phyloP scores from a whole-genome alignment of 257 asterid species.

The Mentha longifolia region DNA sequence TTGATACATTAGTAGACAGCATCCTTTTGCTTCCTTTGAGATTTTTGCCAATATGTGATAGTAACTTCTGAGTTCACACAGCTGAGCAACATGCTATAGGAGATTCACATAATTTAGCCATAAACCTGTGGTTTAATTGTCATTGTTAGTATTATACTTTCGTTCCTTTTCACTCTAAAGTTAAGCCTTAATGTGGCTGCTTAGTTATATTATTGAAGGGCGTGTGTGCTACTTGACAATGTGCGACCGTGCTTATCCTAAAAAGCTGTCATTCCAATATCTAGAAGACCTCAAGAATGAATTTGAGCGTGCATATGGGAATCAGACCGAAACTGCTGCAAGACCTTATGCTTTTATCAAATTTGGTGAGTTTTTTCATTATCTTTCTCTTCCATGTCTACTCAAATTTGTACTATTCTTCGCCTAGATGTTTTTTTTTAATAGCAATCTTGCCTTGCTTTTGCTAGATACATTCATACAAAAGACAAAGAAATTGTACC shows the following conservation, averaged over 20 bases:
- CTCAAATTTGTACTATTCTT: conserved; percentile 17
- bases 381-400: conserved; percentile 19
- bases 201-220: conserved; percentile 90
- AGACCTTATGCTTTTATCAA: conserved; percentile 97
- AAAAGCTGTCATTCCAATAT: conserved; percentile 92
- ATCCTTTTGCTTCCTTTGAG: conserved; percentile 14
- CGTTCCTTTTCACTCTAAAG: conserved; percentile 14
- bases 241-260: conserved; percentile 96
- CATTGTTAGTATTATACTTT: conserved; percentile 17
- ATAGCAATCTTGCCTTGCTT: conserved; percentile 23
- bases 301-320: conserved; percentile 81
- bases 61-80: conserved; percentile 19
- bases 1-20: neutral
- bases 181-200: conserved; percentile 55
- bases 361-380: conserved; percentile 62
- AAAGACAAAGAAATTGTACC: conserved; percentile 89
- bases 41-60: neutral
- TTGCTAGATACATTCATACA: conserved; percentile 82
- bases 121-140: neutral
- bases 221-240: conserved; percentile 89
- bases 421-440: neutral
- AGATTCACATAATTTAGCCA: neutral
- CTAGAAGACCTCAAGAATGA: conserved; percentile 95
- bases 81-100: conserved; percentile 3
- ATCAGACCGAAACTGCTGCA: conserved; percentile 96